Evolutionary conservation across 257 asterid genomes (phyloP), one percentile per base, ranked within the genome.

Genomic region (Solanum piurae): DNA sequence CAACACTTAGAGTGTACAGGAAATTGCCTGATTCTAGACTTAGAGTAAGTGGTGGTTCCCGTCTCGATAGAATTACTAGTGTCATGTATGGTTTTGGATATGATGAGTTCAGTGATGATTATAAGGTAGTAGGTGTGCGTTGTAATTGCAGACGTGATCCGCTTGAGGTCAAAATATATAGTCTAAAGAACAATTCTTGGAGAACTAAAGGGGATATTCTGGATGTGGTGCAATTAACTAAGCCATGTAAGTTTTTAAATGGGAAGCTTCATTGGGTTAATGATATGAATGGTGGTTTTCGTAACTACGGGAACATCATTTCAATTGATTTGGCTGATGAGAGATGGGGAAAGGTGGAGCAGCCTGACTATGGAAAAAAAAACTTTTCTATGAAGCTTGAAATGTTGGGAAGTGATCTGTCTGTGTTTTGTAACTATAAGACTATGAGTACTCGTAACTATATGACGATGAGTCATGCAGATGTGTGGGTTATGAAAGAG

Each of bases 1-100:
- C 95, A 13, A 29, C 93, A 14, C 83, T 91, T 3, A 91, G 90
- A 83, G 68, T 79, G 21, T 91, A 68, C 86, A 90, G 89, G 88
- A 88, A 49, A 2, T 87, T 94, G 85, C 94, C 98, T 1, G 87
- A 86, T 80, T 90, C 89, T 38, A 88, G 82, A 40, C 87, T 64
- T 27, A n/a, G 83, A 52, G 5, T 18, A 18, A 77, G 14, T 9
- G 29, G 52, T 74, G 16, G 27, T 21, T 20, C 3, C 31, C 16
- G 3, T 12, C 16, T 3, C 20, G 8, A 60, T 23, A 60, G 69
- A 60, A n/a, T 1, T 68, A 5, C 36, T 68, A 3, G 10, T 27
- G 36, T 68, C 18, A 10, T 36, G 2, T 74, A 21, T 37, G 58
- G 23, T 75, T 75, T 75, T 75, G 58, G 34, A 75, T 75, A 75